These are phyloP conservation scores for Ploettnerulaceae sp. DNA, from an alignment of 2,329 filamentous ascomycete genomes.

Conservation along the genomic window DNA sequence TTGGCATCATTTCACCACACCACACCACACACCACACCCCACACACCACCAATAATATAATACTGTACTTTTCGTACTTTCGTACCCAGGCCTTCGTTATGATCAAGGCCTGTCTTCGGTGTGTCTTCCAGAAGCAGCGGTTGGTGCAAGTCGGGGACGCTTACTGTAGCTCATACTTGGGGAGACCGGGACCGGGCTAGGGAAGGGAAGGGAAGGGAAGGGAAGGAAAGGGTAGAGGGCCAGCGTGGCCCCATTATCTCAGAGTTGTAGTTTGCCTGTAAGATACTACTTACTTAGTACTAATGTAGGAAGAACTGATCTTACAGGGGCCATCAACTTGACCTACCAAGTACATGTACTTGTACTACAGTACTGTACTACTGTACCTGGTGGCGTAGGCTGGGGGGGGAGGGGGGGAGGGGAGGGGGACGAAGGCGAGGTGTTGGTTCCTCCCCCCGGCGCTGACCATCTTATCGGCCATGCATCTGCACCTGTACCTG, in stretches of 20 bases:
- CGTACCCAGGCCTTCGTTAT: background rate
- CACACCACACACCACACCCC: slow-evolving; percentile 1
- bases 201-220: too few relatives aligned
- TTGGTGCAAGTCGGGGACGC: slow-evolving; percentile 6
- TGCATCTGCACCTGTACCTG: background rate
- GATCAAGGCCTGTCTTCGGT: background rate
- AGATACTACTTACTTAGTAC: too few relatives aligned
- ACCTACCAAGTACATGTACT: too few relatives aligned
- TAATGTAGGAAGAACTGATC: slow-evolving; percentile 3
- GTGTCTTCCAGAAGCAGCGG: slow-evolving; percentile 10
- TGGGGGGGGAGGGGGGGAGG: background rate
- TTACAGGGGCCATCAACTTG: slow-evolving; percentile 5
- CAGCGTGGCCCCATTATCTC: too few relatives aligned
- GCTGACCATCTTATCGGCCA: slow-evolving; percentile 5
- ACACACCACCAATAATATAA: background rate
- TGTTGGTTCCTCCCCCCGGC: background rate
- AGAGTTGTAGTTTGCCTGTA: too few relatives aligned
- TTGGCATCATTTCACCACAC: too few relatives aligned
- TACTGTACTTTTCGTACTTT: too few relatives aligned
- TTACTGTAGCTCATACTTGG: too few relatives aligned
- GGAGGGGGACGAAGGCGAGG: too few relatives aligned
- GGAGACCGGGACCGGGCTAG: too few relatives aligned
- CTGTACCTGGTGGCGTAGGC: background rate
- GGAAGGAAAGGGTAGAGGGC: too few relatives aligned
- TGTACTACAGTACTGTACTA: too few relatives aligned